Conservation (phyloP, 148 eudicot genomes). For the Nepenthes gracilis region DNA sequence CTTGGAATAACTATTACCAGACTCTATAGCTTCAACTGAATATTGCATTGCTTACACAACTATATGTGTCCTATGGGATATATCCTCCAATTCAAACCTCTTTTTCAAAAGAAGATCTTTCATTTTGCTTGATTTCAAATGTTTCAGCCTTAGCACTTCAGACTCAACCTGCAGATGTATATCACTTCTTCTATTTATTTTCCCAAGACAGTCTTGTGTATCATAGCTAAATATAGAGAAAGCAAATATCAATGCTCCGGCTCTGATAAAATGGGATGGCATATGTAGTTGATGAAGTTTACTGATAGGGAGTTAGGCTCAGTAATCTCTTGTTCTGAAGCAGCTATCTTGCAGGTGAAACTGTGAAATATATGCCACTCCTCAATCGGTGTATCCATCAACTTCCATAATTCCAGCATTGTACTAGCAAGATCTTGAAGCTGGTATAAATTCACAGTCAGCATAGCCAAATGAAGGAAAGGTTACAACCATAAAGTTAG, state of each 20-base stretch:
- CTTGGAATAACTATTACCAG: conserved; percentile 27
- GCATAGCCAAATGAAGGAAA: conserved; percentile 1
- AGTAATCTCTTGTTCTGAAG: conserved; percentile 53
- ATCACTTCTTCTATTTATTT: neutral
- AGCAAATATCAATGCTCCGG: neutral
- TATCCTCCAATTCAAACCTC: conserved; percentile 55
- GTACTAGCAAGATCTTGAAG: conserved; percentile 74
- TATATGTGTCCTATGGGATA: conserved; percentile 62
- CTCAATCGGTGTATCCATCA: conserved; percentile 70
- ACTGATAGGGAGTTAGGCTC: conserved; percentile 44
- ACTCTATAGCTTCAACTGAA: conserved; percentile 58
- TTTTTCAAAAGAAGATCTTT: conserved; percentile 69
- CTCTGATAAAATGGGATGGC: conserved; percentile 4
- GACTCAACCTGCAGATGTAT: conserved; percentile 45
- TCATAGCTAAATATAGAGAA: no score
- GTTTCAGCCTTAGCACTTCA: conserved; percentile 62
- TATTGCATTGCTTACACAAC: conserved; percentile 27
- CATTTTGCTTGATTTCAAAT: conserved; percentile 62
- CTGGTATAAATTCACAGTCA: conserved; percentile 16
- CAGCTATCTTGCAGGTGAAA: conserved; percentile 53
- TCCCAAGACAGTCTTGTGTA: no score
- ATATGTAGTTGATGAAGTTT: conserved; percentile 38
- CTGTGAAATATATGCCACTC: conserved; percentile 63
- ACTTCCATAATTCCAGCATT: conserved; percentile 75
- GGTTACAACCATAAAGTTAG: neutral